Base-by-base conservation (phyloP, 495 filamentous ascomycete species). In the Penicillium parvum region DNA sequence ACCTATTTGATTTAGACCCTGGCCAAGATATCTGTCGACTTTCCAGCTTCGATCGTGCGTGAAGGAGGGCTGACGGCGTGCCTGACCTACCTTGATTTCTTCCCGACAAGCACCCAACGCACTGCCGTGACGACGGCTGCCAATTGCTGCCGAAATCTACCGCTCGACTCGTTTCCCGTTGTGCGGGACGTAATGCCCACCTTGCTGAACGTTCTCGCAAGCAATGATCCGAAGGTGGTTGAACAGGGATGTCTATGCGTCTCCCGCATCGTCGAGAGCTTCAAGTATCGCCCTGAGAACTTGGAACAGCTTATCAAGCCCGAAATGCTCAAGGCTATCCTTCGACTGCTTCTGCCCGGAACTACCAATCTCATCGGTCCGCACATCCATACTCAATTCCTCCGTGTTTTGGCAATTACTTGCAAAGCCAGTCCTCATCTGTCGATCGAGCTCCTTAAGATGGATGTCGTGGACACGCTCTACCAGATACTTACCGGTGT, bases 401-500 rank as follows among this genome's bases (percentile, higher is more conserved):
- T 99, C 4, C 79, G 89, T 7, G 90, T 96, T 5, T 68, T 99
- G 7, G 84, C 90, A 7, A 90, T 92, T 50, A 88, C 82, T 3
- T 88, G 90, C 9, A 86, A 84, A 40, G 88, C 88, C 3, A 97
- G 94, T 59, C 87, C 94, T 20, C 76, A 73, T 5, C 66, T 96
- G 30, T 95, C 94, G 10, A 85, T 86, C 12, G 91, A 95, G 52
- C 73, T 99, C 9, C 82, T 99, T 60, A 94, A 90, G 67, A 88
- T 96, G 84, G 88, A 95, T 55, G 85, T 99, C 32, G 92, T 97
- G 12, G 92, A 99, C 60, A 99, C 92, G 1, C 76, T 99, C 8
- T 97, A 96, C 62, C 92, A 99, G 62, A 99, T 97, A 26, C 66
- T 99, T 46, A 99, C 94, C 1, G 92, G 94, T 23, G 86, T 99